phyloP scores from a whole-genome alignment of 345 rosid genomes.

The Dovyalis caffra region DNA sequence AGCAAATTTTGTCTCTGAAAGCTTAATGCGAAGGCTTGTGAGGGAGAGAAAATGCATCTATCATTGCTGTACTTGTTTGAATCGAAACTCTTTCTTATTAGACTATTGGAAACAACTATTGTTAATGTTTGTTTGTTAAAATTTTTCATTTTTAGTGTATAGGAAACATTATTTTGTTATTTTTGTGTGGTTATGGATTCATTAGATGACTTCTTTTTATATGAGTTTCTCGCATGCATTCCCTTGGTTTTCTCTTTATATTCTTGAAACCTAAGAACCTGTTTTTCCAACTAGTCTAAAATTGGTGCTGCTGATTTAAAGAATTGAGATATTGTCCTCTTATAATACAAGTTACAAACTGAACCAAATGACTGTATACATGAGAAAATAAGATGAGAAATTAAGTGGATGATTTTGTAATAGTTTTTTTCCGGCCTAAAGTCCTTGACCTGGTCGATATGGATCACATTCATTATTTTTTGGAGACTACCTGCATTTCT shows the following conservation, averaged over 20 bases:
- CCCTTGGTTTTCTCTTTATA: no score
- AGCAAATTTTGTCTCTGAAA: neutral
- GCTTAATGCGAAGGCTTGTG: neutral
- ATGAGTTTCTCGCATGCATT: neutral
- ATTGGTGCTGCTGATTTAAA: no score
- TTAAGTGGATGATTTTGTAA: neutral
- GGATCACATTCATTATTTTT: neutral
- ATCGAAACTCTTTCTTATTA: neutral
- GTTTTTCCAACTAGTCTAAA: no score
- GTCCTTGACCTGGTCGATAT: neutral
- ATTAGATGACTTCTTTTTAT: neutral
- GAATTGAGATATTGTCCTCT: no score
- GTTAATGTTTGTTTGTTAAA: no score
- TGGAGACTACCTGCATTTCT: neutral
- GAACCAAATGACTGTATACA: neutral
- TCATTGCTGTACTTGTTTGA: neutral
- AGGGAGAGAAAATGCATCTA: neutral
- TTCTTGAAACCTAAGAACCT: no score
- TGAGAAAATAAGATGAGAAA: neutral
- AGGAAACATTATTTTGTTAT: neutral
- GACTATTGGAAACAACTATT: neutral
- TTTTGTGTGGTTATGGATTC: neutral
- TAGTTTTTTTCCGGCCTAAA: neutral
- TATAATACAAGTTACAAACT: no score
- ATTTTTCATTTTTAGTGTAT: no score